Percentiles rank a stretch among this genome's conserved stretches.
Evolutionary conservation across 768 basidiomycete species (phyloP).

Genomic region (Boletus tylopilopsis): DNA sequence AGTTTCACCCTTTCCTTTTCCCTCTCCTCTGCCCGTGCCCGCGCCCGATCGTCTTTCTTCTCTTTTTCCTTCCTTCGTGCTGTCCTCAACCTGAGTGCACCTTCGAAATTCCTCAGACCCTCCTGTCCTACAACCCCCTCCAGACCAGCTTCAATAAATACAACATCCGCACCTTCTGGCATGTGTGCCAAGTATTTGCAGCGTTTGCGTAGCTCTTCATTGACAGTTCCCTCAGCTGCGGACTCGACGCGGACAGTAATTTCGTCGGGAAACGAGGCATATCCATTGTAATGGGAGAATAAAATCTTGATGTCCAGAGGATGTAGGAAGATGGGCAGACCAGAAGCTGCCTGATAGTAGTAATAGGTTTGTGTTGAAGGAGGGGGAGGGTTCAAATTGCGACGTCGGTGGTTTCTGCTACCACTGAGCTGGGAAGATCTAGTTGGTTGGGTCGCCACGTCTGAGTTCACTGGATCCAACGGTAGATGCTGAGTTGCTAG

Average conservation of each 20-base stretch:
- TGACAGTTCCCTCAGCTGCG: constrained; percentile 72
- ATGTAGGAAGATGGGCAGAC: constrained; percentile 88
- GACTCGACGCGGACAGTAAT: constrained; percentile 81
- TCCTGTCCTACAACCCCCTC: constrained; percentile 70
- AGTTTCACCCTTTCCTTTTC: constrained; percentile 54
- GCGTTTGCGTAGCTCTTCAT: constrained; percentile 89
- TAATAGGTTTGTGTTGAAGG: constrained; percentile 89
- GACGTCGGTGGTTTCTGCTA: constrained; percentile 52
- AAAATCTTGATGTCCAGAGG: constrained; percentile 95
- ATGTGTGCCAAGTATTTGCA: constrained; percentile 95
- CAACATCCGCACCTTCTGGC: constrained; percentile 87
- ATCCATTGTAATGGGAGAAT: constrained; percentile 75
- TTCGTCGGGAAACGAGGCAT: constrained; percentile 78
- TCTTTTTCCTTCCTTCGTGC: constrained; percentile 76
- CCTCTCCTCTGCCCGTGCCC: constrained; percentile 69
- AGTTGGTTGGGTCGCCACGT: constrained; percentile 2
- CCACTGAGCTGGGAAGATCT: constrained; percentile 7
- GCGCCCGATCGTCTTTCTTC: constrained; percentile 84
- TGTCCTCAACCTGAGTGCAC: constrained; percentile 71
- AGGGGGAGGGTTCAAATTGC: constrained; percentile 82
- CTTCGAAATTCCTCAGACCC: constrained; percentile 80
- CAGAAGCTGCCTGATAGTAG: constrained; percentile 93
- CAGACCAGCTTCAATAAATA: constrained; percentile 89
- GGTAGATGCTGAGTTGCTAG: constrained; percentile 41
- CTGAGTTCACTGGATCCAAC: constrained; percentile 5